Conservation (phyloP, 129 eudicot genomes). For the Oenanthe sinensis region DNA sequence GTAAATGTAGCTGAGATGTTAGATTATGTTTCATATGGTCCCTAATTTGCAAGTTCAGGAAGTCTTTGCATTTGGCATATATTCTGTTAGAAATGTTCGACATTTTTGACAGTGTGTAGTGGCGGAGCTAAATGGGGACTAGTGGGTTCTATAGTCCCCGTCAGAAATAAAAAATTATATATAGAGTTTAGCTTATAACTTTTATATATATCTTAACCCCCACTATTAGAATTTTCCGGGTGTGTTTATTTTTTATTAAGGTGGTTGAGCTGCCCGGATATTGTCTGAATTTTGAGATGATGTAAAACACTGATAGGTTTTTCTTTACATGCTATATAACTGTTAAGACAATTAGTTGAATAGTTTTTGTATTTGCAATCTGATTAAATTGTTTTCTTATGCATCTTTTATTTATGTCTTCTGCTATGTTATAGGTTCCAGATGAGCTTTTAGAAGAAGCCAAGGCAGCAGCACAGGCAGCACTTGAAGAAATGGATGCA, state of each 20-base stretch:
- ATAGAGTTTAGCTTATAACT: too few relatives aligned
- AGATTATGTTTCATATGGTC: background rate
- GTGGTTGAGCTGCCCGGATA: background rate
- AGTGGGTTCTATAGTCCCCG: too few relatives aligned
- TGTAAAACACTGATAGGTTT: background rate
- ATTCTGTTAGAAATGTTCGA: background rate
- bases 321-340: background rate
- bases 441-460: conserved; percentile 83
- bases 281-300: background rate
- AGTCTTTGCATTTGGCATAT: background rate
- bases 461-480: conserved; percentile 82
- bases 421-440: conserved; percentile 51
- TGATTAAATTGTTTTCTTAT: background rate
- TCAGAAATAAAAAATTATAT: too few relatives aligned
- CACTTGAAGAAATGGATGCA: conserved; percentile 98
- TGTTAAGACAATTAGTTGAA: background rate
- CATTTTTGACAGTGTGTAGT: background rate
- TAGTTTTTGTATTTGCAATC: background rate
- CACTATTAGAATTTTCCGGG: too few relatives aligned
- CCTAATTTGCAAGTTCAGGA: background rate
- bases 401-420: background rate
- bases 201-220: too few relatives aligned
- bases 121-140: too few relatives aligned
- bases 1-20: background rate
- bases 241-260: too few relatives aligned